phyloP scores from a whole-genome alignment of 1,284 basidiomycete genomes.

The Cryptococcus amylolentus region DNA sequence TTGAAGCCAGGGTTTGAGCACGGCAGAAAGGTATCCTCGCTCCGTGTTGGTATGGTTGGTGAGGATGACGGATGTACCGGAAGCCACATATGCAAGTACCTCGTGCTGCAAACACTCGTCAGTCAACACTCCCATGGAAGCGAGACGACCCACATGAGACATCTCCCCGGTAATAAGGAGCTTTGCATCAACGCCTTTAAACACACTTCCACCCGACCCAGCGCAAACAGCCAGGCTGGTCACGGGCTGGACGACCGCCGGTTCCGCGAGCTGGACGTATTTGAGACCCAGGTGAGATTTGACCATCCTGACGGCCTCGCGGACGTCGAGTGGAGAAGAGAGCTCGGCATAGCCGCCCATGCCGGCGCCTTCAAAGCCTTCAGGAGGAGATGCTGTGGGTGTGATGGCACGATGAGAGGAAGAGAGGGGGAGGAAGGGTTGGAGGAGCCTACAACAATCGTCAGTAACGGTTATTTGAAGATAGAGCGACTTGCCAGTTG shows the following conservation, averaged over 20 bases:
- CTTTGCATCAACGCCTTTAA: slow-evolving; percentile 67
- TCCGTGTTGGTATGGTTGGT: slow-evolving; percentile 87
- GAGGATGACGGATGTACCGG: slow-evolving; percentile 70
- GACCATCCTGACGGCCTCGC: slow-evolving; percentile 61
- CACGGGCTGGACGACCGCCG: slow-evolving; percentile 29
- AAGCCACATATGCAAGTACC: slow-evolving; percentile 69
- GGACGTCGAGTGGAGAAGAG: slow-evolving; percentile 45
- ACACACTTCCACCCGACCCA: slow-evolving; percentile 57
- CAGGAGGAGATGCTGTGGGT: slow-evolving; percentile 13
- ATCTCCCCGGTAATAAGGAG: slow-evolving; percentile 89
- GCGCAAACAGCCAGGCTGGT: slow-evolving; percentile 72
- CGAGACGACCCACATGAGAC: slow-evolving; percentile 62
- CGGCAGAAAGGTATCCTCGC: slow-evolving; percentile 69
- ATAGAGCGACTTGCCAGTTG: slow-evolving; percentile 57
- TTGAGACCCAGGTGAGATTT: slow-evolving; percentile 65
- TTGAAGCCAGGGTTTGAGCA: slow-evolving; percentile 62
- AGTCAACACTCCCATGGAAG: slow-evolving; percentile 5
- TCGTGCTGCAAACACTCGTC: slow-evolving; percentile 61
- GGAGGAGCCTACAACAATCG: slow-evolving; percentile 32
- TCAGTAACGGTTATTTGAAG: not conserved
- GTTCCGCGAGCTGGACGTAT: slow-evolving; percentile 71
- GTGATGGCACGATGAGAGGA: slow-evolving; percentile 25
- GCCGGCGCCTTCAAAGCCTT: slow-evolving; percentile 54
- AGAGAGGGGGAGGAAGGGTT: slow-evolving; percentile 31
- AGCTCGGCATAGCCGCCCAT: slow-evolving; percentile 67